A percentile compares a stretch with the other conserved stretches of the same genome.
Conservation (phyloP, 805 yeast genomes). For the Brettanomyces bruxellensis region DNA sequence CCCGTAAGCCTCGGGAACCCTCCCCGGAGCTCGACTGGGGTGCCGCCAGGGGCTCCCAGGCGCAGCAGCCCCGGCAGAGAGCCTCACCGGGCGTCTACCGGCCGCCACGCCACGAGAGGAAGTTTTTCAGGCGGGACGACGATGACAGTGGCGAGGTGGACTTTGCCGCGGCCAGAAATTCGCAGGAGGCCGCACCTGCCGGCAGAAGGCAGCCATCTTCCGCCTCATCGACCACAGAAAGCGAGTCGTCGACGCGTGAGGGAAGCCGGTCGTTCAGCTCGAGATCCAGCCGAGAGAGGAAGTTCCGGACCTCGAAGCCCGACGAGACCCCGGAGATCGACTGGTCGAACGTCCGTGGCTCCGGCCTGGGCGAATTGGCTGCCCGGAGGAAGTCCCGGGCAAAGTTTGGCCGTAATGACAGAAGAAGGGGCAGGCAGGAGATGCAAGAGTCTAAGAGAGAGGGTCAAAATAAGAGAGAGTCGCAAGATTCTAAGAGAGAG, state of each 20-base stretch:
- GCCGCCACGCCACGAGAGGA: conserved; percentile 21
- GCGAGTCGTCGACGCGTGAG: conserved; percentile 1
- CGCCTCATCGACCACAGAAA: not conserved
- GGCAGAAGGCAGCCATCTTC: not conserved
- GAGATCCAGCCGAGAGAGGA: not conserved
- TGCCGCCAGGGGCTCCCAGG: conserved; percentile 28
- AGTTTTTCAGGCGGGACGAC: not conserved
- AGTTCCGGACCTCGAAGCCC: not conserved
- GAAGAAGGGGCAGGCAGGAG: not conserved
- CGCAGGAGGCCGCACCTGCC: conserved; percentile 4
- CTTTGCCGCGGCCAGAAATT: not conserved
- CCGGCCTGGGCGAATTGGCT: conserved; percentile 9
- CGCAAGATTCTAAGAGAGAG: conserved; percentile 14
- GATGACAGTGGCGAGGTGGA: not conserved
- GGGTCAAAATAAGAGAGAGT: not conserved
- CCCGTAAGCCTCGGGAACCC: conserved; percentile 24
- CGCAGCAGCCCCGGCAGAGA: conserved; percentile 24
- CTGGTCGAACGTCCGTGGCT: conserved; percentile 18
- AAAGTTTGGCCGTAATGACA: not conserved
- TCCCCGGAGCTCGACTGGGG: conserved; percentile 40
- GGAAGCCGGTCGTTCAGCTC: conserved; percentile 5
- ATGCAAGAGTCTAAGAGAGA: not conserved
- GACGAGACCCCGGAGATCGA: conserved; percentile 10
- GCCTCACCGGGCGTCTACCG: conserved; percentile 15
- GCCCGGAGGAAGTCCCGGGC: not conserved